phyloP scores from a whole-genome alignment of 768 basidiomycete genomes.

The Leccinellum luteum region DNA sequence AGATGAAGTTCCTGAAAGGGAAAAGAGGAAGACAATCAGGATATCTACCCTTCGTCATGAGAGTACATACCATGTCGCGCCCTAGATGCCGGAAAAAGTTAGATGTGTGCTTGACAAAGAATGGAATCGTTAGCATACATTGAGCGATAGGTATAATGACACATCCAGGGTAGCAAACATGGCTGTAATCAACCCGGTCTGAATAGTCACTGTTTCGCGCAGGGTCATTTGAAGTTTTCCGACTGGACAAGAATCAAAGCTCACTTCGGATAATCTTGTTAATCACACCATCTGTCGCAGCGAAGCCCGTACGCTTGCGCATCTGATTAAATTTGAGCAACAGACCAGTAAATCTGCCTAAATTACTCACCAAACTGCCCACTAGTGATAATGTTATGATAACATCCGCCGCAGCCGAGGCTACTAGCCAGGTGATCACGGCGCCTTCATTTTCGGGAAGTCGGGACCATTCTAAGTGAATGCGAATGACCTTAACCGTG shows the following conservation, averaged over 20 bases:
- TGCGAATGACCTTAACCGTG: slow-evolving; percentile 29
- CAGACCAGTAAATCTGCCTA: too few species aligned
- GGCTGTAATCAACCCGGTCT: slow-evolving; percentile 27
- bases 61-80: slow-evolving; percentile 20
- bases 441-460: slow-evolving; percentile 34
- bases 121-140: slow-evolving; percentile 1
- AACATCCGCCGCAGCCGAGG: slow-evolving; percentile 40
- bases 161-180: slow-evolving; percentile 19
- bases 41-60: background rate
- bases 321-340: slow-evolving; percentile 21
- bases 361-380: slow-evolving; percentile 37
- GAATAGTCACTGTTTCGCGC: slow-evolving; percentile 23
- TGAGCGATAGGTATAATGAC: slow-evolving; percentile 17
- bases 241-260: background rate
- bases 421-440: slow-evolving; percentile 42
- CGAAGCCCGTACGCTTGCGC: slow-evolving; percentile 42
- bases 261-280: slow-evolving; percentile 42
- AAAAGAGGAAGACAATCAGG: background rate
- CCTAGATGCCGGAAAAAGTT: slow-evolving; percentile 4
- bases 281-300: slow-evolving; percentile 34
- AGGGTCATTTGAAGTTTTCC: background rate
- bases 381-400: slow-evolving; percentile 43
- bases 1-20: slow-evolving; percentile 14
- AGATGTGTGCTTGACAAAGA: background rate
- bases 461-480: slow-evolving; percentile 30